Evolutionary conservation across 805 yeast genomes (phyloP), one percentile per base, ranked within the genome.

Genomic region (Komagataella phaffii): DNA sequence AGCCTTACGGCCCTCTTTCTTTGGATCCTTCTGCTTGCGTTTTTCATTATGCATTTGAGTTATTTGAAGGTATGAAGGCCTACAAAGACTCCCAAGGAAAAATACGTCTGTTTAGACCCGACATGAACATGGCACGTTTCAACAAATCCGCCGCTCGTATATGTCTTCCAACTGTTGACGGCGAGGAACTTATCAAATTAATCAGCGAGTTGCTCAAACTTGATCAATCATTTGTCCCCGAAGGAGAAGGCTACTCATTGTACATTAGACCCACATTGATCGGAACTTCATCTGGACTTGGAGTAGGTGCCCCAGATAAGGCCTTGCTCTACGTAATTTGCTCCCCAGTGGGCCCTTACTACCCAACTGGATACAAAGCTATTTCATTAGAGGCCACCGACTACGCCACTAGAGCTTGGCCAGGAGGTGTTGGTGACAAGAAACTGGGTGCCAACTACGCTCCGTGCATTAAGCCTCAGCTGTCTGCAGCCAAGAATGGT

Each of bases 361-460:
- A 85, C 72, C 77, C 85, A 62, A 85, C 96, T 17, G 97, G 98
- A 17, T 91, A 91, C 81, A 89, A 90, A 71, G 96, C 98, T 46
- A 96, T 93, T 51, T 76, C 80, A 55, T 77, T 93, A 57, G 96
- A 91, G 72, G 97, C 98, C 58, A 90, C 96, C 43, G 96, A 88
- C 65, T 82, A 87, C 60, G 96, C 96, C 50, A 90, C 90, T 40
- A 86, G 99, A 74, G 98, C 99, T 30, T 91, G 98, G 98, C 98
- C 98, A 64, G 96, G 96, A 63, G 99, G 98, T 68, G 89, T 82
- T 60, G 99, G 99, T 70, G 85, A 91, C 79, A 84, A 80, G 69
- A 91, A 91, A 71, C 80, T 91, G 62, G 99, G 99, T 69, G 97
- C 96, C 55, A 91, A 91, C 75, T 91, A 91, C 65, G 99, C 97